Percentiles rank a stretch among this genome's conserved stretches.
Conservation (phyloP, 1,139 yeast genomes). For the Kurtzmaniella quercitrusa region DNA sequence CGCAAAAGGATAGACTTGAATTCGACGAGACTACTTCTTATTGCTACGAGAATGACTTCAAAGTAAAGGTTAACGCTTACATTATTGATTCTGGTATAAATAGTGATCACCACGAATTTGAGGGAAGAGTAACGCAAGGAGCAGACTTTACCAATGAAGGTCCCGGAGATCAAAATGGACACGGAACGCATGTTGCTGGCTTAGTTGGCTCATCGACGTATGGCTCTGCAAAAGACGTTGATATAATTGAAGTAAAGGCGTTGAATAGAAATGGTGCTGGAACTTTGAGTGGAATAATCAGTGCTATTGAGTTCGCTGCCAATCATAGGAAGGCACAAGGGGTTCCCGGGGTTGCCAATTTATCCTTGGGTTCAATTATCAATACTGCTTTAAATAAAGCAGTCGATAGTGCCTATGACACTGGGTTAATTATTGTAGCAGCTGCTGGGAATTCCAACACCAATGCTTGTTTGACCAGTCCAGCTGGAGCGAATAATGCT, state of each 20-base stretch:
- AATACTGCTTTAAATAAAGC: slow-evolving; percentile 69
- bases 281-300: slow-evolving; percentile 58
- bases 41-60: slow-evolving; percentile 35
- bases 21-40: slow-evolving; percentile 3
- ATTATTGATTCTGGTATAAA: slow-evolving; percentile 78
- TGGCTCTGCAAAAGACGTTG: slow-evolving; percentile 74
- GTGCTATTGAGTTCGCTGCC: slow-evolving; percentile 70
- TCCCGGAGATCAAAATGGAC: slow-evolving; percentile 63
- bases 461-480: slow-evolving; percentile 76
- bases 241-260: slow-evolving; percentile 67
- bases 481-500: slow-evolving; percentile 69
- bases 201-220: slow-evolving; percentile 71
- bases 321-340: slow-evolving; percentile 46
- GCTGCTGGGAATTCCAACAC: slow-evolving; percentile 85
- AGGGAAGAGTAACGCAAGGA: slow-evolving; percentile 56
- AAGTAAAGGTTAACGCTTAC: slow-evolving; percentile 62
- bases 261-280: slow-evolving; percentile 65
- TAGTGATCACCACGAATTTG: slow-evolving; percentile 58
- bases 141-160: slow-evolving; percentile 63
- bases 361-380: slow-evolving; percentile 71
- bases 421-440: slow-evolving; percentile 75
- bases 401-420: slow-evolving; percentile 60
- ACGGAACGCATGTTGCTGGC: slow-evolving; percentile 90
- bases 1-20: slow-evolving; percentile 41
- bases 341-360: slow-evolving; percentile 63